Conservation (phyloP, 1,139 yeast species). For the Suhomyces yuchorum region DNA sequence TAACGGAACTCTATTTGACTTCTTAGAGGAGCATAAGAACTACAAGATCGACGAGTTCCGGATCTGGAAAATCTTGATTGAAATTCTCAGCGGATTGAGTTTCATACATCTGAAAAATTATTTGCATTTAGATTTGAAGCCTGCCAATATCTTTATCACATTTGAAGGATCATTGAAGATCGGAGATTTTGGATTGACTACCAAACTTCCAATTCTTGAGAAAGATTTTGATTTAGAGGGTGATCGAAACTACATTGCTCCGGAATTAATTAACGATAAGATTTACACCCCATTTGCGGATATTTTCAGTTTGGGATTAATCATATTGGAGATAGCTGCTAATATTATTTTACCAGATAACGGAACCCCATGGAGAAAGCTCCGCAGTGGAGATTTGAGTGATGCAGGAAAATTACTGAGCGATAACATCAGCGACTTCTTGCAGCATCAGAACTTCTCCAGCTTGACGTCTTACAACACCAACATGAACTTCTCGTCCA, state of each 20-base stretch:
- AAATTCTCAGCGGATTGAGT: conserved; percentile 73
- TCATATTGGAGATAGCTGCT: conserved; percentile 94
- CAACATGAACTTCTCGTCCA: conserved; percentile 15
- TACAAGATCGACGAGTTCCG: conserved; percentile 96
- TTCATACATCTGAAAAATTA: conserved; percentile 79
- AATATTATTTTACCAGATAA: conserved; percentile 93
- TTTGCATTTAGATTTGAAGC: conserved; percentile 86
- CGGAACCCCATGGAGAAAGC: conserved; percentile 95
- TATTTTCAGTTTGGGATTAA: conserved; percentile 86
- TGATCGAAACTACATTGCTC: conserved; percentile 96
- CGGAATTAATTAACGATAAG: conserved; percentile 84
- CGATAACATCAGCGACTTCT: conserved; percentile 50
- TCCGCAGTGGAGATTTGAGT: conserved; percentile 91
- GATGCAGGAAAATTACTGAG: conserved; percentile 88
- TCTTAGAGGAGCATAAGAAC: conserved; percentile 66
- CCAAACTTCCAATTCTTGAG: conserved; percentile 55
- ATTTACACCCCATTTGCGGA: conserved; percentile 92
- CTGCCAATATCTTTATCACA: conserved; percentile 91
- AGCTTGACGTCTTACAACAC: conserved; percentile 38
- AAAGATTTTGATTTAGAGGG: conserved; percentile 88
- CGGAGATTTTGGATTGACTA: conserved; percentile 74
- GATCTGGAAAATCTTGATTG: conserved; percentile 93
- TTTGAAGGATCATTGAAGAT: conserved; percentile 90
- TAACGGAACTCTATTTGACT: conserved; percentile 84
- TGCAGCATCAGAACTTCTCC: conserved; percentile 43